These are phyloP conservation scores for Penicillium bialowiezense DNA, from an alignment of 495 filamentous ascomycete species.

Conservation along the genomic window DNA sequence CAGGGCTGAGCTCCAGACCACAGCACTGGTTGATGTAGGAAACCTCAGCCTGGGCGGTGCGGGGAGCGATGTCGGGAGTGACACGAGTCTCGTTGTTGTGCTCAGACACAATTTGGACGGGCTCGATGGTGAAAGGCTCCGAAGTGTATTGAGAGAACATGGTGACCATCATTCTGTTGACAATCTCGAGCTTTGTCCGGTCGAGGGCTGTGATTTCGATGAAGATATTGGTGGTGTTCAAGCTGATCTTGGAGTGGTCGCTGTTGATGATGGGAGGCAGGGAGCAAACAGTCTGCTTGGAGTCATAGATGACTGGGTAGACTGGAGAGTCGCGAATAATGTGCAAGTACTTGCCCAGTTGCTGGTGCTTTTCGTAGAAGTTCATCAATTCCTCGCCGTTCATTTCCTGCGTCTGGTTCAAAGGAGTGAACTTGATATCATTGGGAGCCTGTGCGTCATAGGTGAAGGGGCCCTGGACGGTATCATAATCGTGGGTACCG, in stretches of 20 bases:
- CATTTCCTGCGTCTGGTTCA: constrained; percentile 89
- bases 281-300: constrained; percentile 83
- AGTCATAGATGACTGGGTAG: constrained; percentile 95
- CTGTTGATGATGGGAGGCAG: constrained; percentile 97
- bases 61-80: constrained; percentile 73
- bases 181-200: constrained; percentile 93
- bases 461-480: constrained; percentile 89
- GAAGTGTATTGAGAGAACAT: constrained; percentile 95
- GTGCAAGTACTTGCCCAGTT: constrained; percentile 77
- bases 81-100: constrained; percentile 83
- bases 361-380: constrained; percentile 90
- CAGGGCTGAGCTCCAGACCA: constrained; percentile 69
- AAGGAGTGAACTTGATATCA: constrained; percentile 83
- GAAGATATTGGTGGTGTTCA: constrained; percentile 87
- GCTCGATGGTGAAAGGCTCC: constrained; percentile 89
- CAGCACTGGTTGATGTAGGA: constrained; percentile 91
- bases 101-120: constrained; percentile 82
- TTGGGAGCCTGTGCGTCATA: constrained; percentile 92
- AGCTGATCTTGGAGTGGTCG: constrained; percentile 90
- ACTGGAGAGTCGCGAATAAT: constrained; percentile 92
- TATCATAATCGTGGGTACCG: constrained; percentile 95
- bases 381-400: constrained; percentile 85
- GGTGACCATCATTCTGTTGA: constrained; percentile 88
- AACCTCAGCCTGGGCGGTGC: constrained; percentile 75
- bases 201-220: constrained; percentile 98